Evolutionary conservation across 1,139 yeast species (phyloP).

Genomic region (Blastobotrys aristatus): DNA sequence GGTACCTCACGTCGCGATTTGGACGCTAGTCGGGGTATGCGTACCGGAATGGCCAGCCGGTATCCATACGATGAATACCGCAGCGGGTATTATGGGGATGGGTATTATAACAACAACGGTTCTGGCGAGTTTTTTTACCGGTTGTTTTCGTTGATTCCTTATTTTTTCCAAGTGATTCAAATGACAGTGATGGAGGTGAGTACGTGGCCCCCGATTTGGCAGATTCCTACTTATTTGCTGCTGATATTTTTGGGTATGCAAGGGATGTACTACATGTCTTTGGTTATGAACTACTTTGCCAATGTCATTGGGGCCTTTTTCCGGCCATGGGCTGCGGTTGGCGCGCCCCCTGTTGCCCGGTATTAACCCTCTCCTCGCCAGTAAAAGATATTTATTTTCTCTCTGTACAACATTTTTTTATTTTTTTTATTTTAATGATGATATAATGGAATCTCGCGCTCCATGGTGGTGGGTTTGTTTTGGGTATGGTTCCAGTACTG

Average conservation of each 20-base stretch:
- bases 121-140: neutral
- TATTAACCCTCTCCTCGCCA: too few relatives aligned
- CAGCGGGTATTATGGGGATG: neutral
- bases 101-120: neutral
- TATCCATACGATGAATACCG: neutral
- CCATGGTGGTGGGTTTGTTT: too few relatives aligned
- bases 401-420: neutral
- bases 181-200: neutral
- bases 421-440: too few relatives aligned
- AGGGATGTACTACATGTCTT: neutral
- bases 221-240: neutral
- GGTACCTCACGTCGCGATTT: neutral
- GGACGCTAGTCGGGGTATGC: neutral
- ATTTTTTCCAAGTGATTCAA: neutral
- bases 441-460: too few relatives aligned
- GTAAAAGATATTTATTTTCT: neutral
- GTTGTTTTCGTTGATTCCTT: neutral
- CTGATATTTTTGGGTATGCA: neutral
- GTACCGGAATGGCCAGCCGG: neutral
- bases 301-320: neutral
- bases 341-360: too few relatives aligned
- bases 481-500: too few relatives aligned
- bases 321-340: conserved; percentile 2
- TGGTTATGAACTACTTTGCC: neutral
- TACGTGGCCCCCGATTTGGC: conserved; percentile 2